Base-by-base conservation (phyloP, 306 rosid genomes). In the Castanea sativa region DNA sequence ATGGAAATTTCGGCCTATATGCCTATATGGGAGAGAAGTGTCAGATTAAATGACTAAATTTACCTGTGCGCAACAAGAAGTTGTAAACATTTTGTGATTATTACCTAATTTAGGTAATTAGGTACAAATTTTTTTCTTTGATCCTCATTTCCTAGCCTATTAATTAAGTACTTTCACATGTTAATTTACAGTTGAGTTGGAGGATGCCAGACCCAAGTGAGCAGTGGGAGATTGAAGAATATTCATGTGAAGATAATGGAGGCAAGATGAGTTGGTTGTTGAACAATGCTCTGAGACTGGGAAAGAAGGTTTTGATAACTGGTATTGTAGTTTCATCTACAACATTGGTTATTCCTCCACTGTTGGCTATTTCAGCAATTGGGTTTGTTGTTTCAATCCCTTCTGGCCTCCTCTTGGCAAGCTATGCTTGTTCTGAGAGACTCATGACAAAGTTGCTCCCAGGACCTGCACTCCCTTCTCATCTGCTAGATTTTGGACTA, bases 361-460 rank as follows among this genome's bases (percentile, higher is more conserved):
- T 95, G 55, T 51, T 88, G 12, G 84, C 89, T 55, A 67, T 90
- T 65, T 91, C 97, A 41, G 94, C 91, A 27, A 80, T 95, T 71
- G 97, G 93, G 80, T 23, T 95, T 59, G 90, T 82, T n/a, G 75
- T 81, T 83, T 88, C 92, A 53, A 64, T 93, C 73, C 98, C 98
- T 35, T 90, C 73, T 51, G 96, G 86, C 2, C 9, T 93, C 30
- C 81, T 87, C 70, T 84, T 88, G 57, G 98, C 88, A 4, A 90
- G 87, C 78, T 91, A 87, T 76, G 90, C 76, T 57, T 91, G 87
- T 79, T 71, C 93, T 15, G 84, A 84, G 74, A 84, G 33, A 67
- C 58, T 95, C 13, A 89, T 92, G 99, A 84, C 82, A 32, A 86
- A 73, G 79, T 78, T 93, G 78, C 88, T 95, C 7, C 97, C 96